Percentiles rank a stretch among this genome's conserved stretches.
phyloP scores from a whole-genome alignment of 495 filamentous ascomycete genomes.

The Glonium stellatum region DNA sequence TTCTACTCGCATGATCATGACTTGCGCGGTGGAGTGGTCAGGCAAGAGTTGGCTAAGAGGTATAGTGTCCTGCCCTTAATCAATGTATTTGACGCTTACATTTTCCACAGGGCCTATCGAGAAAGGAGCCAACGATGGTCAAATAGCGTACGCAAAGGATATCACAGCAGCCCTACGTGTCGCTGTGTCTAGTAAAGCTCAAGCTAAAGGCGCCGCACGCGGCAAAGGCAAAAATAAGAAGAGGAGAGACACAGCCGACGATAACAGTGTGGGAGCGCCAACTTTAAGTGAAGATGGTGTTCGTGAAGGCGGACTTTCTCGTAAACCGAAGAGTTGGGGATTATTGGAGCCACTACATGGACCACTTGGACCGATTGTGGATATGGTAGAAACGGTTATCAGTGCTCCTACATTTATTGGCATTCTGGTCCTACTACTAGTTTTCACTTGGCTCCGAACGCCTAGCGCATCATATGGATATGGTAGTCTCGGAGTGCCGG shows the following conservation, averaged over 20 bases:
- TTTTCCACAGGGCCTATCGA: conserved; percentile 70
- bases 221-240: conserved; percentile 52
- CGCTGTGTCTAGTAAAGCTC: conserved; percentile 58
- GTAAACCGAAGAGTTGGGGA: conserved; percentile 57
- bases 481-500: conserved; percentile 11
- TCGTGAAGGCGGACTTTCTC: not conserved
- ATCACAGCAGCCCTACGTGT: conserved; percentile 64
- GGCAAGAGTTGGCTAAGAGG: conserved; percentile 98
- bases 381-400: conserved; percentile 65
- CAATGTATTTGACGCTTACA: conserved; percentile 11
- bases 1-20: conserved; percentile 73
- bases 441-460: conserved; percentile 10
- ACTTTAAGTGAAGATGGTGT: conserved; percentile 23
- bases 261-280: conserved; percentile 9
- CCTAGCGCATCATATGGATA: not conserved
- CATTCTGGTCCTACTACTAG: conserved; percentile 48
- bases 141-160: conserved; percentile 70
- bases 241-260: conserved; percentile 33
- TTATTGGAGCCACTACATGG: conserved; percentile 53
- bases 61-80: conserved; percentile 37
- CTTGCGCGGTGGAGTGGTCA: conserved; percentile 87
- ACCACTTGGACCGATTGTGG: conserved; percentile 61
- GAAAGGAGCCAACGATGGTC: conserved; percentile 88
- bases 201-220: conserved; percentile 43
- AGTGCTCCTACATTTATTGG: conserved; percentile 54